phyloP scores from a whole-genome alignment of 768 basidiomycete genomes.

The Sistotremastrum suecicum region DNA sequence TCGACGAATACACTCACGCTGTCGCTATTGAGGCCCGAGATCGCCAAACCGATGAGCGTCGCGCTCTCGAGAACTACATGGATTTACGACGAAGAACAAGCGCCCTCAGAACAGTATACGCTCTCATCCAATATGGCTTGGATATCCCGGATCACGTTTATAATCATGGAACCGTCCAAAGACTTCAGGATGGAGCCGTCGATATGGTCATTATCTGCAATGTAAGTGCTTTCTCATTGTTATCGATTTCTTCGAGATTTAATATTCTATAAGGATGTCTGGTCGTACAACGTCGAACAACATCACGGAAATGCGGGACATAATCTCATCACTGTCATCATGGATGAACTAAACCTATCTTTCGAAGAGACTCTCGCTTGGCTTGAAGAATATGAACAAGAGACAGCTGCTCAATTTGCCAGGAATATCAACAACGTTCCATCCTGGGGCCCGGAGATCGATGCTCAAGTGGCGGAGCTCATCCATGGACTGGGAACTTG shows the following conservation, averaged over 20 bases:
- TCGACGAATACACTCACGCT: slow-evolving; percentile 27
- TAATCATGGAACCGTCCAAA: slow-evolving; percentile 32
- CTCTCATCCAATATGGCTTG: slow-evolving; percentile 40
- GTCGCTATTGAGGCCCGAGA: slow-evolving; percentile 30
- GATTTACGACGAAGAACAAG: slow-evolving; percentile 38
- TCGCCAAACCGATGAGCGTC: slow-evolving; percentile 21
- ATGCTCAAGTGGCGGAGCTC: slow-evolving; percentile 27
- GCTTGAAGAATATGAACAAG: slow-evolving; percentile 22
- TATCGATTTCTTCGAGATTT: slow-evolving; percentile 10
- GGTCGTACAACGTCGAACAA: slow-evolving; percentile 27
- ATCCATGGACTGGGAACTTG: slow-evolving; percentile 35
- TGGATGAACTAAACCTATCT: slow-evolving; percentile 19
- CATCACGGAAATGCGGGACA: slow-evolving; percentile 24
- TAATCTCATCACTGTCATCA: slow-evolving; percentile 29
- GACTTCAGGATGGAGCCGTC: slow-evolving; percentile 32
- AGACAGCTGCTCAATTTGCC: slow-evolving; percentile 24
- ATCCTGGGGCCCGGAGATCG: slow-evolving; percentile 26
- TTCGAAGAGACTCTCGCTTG: slow-evolving; percentile 26
- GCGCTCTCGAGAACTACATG: slow-evolving; percentile 41
- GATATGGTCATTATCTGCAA: slow-evolving; percentile 40
- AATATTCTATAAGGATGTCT: slow-evolving; percentile 21
- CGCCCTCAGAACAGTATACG: slow-evolving; percentile 36
- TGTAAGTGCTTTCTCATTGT: slow-evolving; percentile 12
- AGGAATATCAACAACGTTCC: slow-evolving; percentile 23
- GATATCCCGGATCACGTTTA: slow-evolving; percentile 41